Conservation (phyloP, 1,284 basidiomycete genomes). For the Puccinia polysora region DNA sequence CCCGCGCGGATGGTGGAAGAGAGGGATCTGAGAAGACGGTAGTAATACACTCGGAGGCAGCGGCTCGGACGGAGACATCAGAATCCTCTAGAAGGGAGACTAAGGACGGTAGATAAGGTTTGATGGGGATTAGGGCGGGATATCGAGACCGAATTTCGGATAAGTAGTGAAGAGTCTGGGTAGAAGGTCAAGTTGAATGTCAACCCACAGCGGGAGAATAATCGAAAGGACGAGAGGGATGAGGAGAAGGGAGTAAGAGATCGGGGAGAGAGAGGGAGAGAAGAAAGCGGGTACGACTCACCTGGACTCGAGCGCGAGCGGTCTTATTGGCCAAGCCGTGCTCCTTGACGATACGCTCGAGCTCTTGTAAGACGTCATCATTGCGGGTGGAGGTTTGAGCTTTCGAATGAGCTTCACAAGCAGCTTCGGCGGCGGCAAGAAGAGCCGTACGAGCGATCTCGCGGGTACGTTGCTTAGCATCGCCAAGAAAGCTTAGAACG, state of each 20-base stretch:
- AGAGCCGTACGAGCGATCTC: conserved; percentile 70
- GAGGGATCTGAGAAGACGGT: conserved; percentile 75
- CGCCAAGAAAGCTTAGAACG: conserved; percentile 67
- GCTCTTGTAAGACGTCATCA: conserved; percentile 63
- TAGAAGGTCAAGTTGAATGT: conserved; percentile 36
- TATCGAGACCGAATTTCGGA: conserved; percentile 57
- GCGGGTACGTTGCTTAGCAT: conserved; percentile 66
- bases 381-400: conserved; percentile 53
- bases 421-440: conserved; percentile 66
- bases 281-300: conserved; percentile 53
- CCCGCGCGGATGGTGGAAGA: conserved; percentile 75
- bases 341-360: conserved; percentile 71
- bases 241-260: background rate
- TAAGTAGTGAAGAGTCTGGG: conserved; percentile 56
- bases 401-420: conserved; percentile 60
- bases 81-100: conserved; percentile 83
- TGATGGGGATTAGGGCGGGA: conserved; percentile 71
- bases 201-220: conserved; percentile 27
- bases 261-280: background rate
- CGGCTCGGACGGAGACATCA: conserved; percentile 81
- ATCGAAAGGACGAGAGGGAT: background rate
- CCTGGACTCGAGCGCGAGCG: conserved; percentile 66
- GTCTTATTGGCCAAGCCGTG: conserved; percentile 67
- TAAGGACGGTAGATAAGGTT: conserved; percentile 71
- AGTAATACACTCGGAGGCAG: conserved; percentile 72